Conservation (phyloP, 208 protist genomes). For the Leptomonas pyrrhocoris region DNA sequence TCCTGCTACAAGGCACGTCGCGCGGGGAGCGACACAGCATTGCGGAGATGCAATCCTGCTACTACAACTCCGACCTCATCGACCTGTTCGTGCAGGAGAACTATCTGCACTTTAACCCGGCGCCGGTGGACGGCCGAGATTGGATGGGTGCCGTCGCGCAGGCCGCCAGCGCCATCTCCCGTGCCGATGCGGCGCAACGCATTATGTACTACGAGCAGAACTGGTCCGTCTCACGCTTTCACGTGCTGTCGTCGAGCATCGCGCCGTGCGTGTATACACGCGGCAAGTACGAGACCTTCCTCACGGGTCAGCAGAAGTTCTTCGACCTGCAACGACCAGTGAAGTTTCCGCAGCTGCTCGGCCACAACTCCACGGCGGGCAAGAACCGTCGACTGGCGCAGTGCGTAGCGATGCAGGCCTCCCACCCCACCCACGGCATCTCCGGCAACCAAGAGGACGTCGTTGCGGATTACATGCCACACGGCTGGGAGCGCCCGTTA, state of each 20-base stretch:
- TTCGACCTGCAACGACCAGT: conserved; percentile 86
- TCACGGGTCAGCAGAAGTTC: conserved; percentile 68
- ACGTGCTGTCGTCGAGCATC: conserved; percentile 81
- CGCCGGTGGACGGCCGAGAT: conserved; percentile 26
- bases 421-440: conserved; percentile 48
- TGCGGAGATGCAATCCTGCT: conserved; percentile 82
- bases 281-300: conserved; percentile 88
- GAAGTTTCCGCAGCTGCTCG: conserved; percentile 90
- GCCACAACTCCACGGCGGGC: conserved; percentile 84
- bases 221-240: conserved; percentile 80
- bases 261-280: conserved; percentile 78
- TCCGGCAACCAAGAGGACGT: conserved; percentile 82
- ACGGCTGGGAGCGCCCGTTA: conserved; percentile 64
- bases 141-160: conserved; percentile 47
- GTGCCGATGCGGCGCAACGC: conserved; percentile 69
- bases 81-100: conserved; percentile 97
- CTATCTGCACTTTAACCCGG: conserved; percentile 91
- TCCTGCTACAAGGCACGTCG: conserved; percentile 82
- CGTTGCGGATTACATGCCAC: conserved; percentile 86
- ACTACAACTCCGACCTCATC: conserved; percentile 93
- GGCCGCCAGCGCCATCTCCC: conserved; percentile 72
- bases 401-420: conserved; percentile 72
- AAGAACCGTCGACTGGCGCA: conserved; percentile 88
- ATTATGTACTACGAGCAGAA: conserved; percentile 91
- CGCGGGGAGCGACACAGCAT: conserved; percentile 62